Evolutionary conservation across 805 yeast species (phyloP).

Genomic region (Starmerella bombicola): DNA sequence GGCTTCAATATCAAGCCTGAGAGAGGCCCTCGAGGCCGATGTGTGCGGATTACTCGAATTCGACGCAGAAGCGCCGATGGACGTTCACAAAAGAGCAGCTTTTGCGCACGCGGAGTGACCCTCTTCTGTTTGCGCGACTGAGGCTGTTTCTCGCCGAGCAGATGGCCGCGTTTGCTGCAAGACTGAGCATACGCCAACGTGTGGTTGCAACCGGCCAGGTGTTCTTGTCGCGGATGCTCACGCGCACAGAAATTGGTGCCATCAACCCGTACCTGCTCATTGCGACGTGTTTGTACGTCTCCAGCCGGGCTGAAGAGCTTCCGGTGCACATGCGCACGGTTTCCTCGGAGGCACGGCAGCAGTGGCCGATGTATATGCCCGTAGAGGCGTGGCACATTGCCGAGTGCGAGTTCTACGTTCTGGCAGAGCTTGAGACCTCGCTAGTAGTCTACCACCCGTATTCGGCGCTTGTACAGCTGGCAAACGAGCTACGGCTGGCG

Average conservation of each 20-base stretch:
- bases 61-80: conserved; percentile 74
- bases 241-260: conserved; percentile 51
- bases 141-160: conserved; percentile 64
- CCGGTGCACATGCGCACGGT: conserved; percentile 86
- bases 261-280: conserved; percentile 69
- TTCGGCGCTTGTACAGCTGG: conserved; percentile 32
- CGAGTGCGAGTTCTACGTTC: conserved; percentile 85
- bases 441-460: conserved; percentile 35
- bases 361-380: conserved; percentile 93
- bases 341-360: conserved; percentile 67
- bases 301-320: conserved; percentile 89
- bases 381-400: conserved; percentile 85
- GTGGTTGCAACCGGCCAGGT: conserved; percentile 84
- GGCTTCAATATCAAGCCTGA: no score
- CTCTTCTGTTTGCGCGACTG: conserved; percentile 25
- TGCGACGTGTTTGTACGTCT: conserved; percentile 75
- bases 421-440: conserved; percentile 57
- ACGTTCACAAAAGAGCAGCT: conserved; percentile 58
- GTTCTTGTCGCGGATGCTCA: conserved; percentile 64
- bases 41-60: conserved; percentile 72
- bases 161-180: conserved; percentile 63
- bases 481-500: conserved; percentile 40
- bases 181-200: conserved; percentile 65
- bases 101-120: conserved; percentile 30
- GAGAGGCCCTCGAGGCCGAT: no score